Conservation (phyloP, 768 basidiomycete genomes). For the Fomitopsis serialis region DNA sequence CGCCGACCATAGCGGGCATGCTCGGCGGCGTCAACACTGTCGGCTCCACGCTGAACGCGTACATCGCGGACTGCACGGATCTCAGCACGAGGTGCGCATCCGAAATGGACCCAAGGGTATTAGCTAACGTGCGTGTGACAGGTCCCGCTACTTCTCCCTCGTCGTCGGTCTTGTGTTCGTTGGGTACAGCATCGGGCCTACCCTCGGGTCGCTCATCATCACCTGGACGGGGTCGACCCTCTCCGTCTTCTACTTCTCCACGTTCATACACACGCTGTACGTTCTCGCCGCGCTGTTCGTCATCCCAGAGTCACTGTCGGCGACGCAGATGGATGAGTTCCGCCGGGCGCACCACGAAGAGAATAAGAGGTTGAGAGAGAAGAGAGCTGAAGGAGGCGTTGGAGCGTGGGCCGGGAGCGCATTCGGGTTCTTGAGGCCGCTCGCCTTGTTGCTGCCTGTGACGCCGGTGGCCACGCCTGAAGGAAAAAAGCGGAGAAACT, state of each 20-base stretch:
- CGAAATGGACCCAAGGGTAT: not conserved
- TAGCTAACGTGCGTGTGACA: constrained; percentile 19
- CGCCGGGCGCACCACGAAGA: constrained; percentile 31
- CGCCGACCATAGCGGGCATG: constrained; percentile 60
- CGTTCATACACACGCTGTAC: constrained; percentile 44
- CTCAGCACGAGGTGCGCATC: constrained; percentile 44
- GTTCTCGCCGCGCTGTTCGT: constrained; percentile 46
- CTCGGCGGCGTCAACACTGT: constrained; percentile 43
- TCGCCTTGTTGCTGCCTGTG: constrained; percentile 36
- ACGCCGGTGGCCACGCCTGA: not conserved
- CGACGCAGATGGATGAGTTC: constrained; percentile 39
- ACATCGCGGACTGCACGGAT: constrained; percentile 62
- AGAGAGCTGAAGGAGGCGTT: constrained; percentile 6
- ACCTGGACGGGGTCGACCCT: constrained; percentile 46
- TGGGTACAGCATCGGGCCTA: constrained; percentile 75
- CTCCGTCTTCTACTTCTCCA: constrained; percentile 71
- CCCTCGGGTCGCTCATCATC: constrained; percentile 63
- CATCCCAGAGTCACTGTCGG: constrained; percentile 75
- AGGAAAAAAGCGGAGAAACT: not conserved
- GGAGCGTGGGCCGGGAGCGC: constrained; percentile 35
- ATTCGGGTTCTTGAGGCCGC: constrained; percentile 68
- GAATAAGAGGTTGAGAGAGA: constrained; percentile 20
- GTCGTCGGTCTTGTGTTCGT: constrained; percentile 60
- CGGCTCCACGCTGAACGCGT: constrained; percentile 52
- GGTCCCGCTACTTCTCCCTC: constrained; percentile 62